Evolutionary conservation across 2,329 filamentous ascomycete genomes (phyloP).

Genomic region (Davidsoniella neocaledoniae): DNA sequence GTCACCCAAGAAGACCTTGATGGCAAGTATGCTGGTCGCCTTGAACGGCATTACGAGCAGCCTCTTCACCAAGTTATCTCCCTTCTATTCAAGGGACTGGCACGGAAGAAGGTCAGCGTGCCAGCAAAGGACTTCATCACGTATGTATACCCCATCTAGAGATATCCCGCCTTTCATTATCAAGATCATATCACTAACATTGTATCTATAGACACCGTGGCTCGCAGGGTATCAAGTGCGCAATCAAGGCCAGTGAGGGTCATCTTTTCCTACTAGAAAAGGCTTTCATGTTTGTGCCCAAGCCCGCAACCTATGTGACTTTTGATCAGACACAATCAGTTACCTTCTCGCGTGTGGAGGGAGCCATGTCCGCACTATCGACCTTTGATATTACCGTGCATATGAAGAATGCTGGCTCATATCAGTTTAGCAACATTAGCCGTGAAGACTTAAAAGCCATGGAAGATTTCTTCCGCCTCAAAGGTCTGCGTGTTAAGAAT

Average conservation of each 20-base stretch:
- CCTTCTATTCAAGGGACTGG: slow-evolving; percentile 86
- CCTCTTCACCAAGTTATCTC: slow-evolving; percentile 87
- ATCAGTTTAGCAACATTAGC: slow-evolving; percentile 98
- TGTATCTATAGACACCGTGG: slow-evolving; percentile 51
- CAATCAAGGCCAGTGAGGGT: slow-evolving; percentile 98
- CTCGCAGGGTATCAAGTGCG: slow-evolving; percentile 93
- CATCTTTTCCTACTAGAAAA: slow-evolving; percentile 95
- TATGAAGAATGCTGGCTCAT: slow-evolving; percentile 70
- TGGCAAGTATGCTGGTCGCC: slow-evolving; percentile 72
- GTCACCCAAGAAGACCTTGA: slow-evolving; percentile 81
- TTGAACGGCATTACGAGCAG: slow-evolving; percentile 80
- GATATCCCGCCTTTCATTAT: neutral
- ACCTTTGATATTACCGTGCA: slow-evolving; percentile 95
- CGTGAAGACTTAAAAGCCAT: slow-evolving; percentile 91
- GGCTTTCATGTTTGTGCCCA: slow-evolving; percentile 97
- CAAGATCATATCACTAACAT: neutral
- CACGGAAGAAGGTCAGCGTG: slow-evolving; percentile 85
- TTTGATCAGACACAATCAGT: slow-evolving; percentile 86
- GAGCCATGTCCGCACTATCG: slow-evolving; percentile 79
- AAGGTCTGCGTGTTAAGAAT: slow-evolving; percentile 91
- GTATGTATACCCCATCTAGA: slow-evolving; percentile 22
- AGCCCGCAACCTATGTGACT: slow-evolving; percentile 91
- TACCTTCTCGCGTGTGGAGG: slow-evolving; percentile 89
- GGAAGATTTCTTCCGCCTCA: slow-evolving; percentile 95
- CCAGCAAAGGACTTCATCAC: slow-evolving; percentile 89